phyloP scores from a whole-genome alignment of 257 asterid species.

The Catharanthus roseus region DNA sequence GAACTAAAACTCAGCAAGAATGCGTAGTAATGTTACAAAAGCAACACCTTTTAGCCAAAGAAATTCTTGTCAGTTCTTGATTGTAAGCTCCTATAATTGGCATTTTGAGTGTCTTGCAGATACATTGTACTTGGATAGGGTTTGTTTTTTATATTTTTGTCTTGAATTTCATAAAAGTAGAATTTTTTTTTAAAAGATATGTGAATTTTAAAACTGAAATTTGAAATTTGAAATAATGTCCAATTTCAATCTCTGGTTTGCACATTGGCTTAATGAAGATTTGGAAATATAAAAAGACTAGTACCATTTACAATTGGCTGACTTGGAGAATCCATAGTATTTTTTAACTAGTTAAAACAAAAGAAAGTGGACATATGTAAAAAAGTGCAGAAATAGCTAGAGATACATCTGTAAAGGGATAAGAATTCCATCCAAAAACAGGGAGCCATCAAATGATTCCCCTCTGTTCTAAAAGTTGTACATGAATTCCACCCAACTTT shows the following conservation, averaged over 20 bases:
- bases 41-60: not conserved
- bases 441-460: slow-evolving; percentile 1
- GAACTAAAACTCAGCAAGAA: not conserved
- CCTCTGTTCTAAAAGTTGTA: not conserved
- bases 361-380: not conserved
- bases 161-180: too few species aligned
- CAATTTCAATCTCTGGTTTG: too few species aligned
- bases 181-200: too few species aligned
- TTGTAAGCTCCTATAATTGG: not conserved
- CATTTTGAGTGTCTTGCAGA: not conserved
- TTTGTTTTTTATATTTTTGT: too few species aligned
- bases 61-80: not conserved
- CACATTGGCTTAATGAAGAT: too few species aligned
- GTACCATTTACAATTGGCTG: not conserved
- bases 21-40: too few species aligned
- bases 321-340: not conserved
- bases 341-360: not conserved
- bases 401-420: not conserved
- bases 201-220: too few species aligned
- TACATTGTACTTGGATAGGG: too few species aligned
- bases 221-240: too few species aligned
- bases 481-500: too few species aligned
- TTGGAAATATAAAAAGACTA: too few species aligned
- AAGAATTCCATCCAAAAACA: too few species aligned
- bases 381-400: not conserved